Evolutionary conservation across 2,329 filamentous ascomycete genomes (phyloP).

Genomic region (Leptographium radiaticola): DNA sequence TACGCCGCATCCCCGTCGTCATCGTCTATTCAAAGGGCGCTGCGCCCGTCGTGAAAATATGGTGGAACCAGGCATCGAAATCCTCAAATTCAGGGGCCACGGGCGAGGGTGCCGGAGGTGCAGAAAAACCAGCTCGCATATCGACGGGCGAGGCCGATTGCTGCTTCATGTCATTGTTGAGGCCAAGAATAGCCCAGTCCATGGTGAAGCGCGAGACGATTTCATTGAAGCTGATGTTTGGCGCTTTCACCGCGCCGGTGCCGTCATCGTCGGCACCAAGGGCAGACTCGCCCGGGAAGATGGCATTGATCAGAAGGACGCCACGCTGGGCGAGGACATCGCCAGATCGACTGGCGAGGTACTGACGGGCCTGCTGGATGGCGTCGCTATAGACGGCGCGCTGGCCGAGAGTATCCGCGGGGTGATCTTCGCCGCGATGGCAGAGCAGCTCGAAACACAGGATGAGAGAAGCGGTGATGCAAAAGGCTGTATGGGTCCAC

Average conservation of each 20-base stretch:
- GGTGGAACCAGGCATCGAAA: conserved; percentile 13
- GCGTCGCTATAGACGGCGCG: conserved; percentile 6
- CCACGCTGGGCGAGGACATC: conserved; percentile 13
- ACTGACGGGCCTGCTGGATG: conserved; percentile 7
- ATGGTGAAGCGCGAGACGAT: conserved; percentile 9
- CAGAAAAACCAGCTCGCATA: not conserved
- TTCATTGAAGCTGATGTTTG: conserved; percentile 8
- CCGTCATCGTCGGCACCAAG: not conserved
- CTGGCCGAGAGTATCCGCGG: not conserved
- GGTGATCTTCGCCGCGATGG: not conserved
- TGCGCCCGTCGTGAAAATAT: conserved; percentile 7
- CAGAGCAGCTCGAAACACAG: conserved; percentile 14
- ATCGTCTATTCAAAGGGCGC: not conserved
- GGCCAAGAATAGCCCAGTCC: conserved; percentile 10
- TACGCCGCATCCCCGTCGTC: not conserved
- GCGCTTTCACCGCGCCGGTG: not conserved
- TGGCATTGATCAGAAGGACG: conserved; percentile 12
- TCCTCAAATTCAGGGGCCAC: conserved; percentile 7
- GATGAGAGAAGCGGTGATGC: conserved; percentile 14
- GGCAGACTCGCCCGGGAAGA: conserved; percentile 3
- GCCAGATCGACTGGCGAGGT: conserved; percentile 8
- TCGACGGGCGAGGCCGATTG: not conserved
- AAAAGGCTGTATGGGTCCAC: conserved; percentile 17
- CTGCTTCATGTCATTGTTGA: conserved; percentile 5
- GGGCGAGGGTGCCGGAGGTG: not conserved